Conservation (phyloP, 169 alveolate genomes). For the Plasmodium coatneyi region DNA sequence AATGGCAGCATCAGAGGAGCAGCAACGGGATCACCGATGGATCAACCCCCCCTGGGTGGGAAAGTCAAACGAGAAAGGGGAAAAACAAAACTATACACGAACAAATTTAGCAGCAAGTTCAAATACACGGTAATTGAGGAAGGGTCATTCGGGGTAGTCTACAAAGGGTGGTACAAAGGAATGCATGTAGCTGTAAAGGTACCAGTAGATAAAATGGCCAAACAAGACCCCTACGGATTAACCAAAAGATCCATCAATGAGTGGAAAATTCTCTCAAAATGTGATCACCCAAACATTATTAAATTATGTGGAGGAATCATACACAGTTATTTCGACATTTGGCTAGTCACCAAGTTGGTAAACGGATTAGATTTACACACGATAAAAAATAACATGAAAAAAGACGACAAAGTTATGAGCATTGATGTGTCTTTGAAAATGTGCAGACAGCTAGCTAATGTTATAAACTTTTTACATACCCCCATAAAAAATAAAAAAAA, state of each 20-base stretch:
- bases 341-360: slow-evolving; percentile 89
- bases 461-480: slow-evolving; percentile 87
- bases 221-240: slow-evolving; percentile 90
- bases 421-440: slow-evolving; percentile 80
- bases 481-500: slow-evolving; percentile 83
- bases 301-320: slow-evolving; percentile 89
- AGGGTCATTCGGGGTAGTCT: slow-evolving; percentile 89
- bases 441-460: slow-evolving; percentile 91
- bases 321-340: slow-evolving; percentile 89
- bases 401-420: slow-evolving; percentile 59
- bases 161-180: slow-evolving; percentile 83
- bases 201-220: slow-evolving; percentile 88
- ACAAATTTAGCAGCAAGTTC: slow-evolving; percentile 6
- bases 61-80: slow-evolving; percentile 7
- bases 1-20: background rate
- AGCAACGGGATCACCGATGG: background rate
- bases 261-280: slow-evolving; percentile 88
- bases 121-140: slow-evolving; percentile 82
- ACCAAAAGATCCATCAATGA: slow-evolving; percentile 89
- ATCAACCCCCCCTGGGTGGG: background rate
- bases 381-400: slow-evolving; percentile 83
- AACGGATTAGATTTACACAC: slow-evolving; percentile 91
- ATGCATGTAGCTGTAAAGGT: slow-evolving; percentile 87
- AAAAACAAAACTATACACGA: background rate
- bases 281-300: slow-evolving; percentile 86